phyloP scores from a whole-genome alignment of 2,329 filamentous ascomycete genomes.

The Monilinia fructigena region DNA sequence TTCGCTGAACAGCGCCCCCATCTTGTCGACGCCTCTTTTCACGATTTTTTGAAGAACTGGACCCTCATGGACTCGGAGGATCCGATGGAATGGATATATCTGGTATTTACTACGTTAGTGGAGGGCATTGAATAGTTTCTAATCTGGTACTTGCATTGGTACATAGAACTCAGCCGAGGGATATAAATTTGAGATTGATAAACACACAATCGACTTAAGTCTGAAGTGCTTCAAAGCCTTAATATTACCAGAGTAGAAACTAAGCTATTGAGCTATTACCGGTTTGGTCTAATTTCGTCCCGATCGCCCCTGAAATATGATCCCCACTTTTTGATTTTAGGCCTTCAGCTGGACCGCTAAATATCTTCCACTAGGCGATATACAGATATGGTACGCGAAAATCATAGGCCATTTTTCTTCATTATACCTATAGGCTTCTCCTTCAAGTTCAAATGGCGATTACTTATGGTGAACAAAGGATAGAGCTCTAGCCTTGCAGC shows the following conservation, averaged over 20 bases:
- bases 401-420: not conserved
- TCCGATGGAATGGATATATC: constrained; percentile 1
- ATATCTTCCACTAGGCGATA: not conserved
- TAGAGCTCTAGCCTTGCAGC: not conserved
- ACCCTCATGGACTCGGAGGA: not conserved
- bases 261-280: not conserved
- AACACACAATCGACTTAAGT: not conserved
- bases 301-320: constrained; percentile 4
- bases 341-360: constrained; percentile 5
- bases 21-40: not conserved
- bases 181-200: not conserved
- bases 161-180: not conserved
- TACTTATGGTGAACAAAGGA: not conserved
- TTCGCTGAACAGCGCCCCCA: not conserved
- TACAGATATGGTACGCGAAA: not conserved
- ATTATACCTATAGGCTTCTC: not conserved
- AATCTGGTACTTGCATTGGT: constrained; percentile 5
- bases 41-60: not conserved
- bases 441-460: not conserved
- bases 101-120: not conserved
- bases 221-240: not conserved
- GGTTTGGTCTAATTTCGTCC: not conserved
- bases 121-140: not conserved
- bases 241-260: not conserved
- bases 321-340: constrained; percentile 1